These are phyloP conservation scores for Bipolaris zeicola DNA, from an alignment of 2,329 filamentous ascomycete genomes.

Conservation along the genomic window DNA sequence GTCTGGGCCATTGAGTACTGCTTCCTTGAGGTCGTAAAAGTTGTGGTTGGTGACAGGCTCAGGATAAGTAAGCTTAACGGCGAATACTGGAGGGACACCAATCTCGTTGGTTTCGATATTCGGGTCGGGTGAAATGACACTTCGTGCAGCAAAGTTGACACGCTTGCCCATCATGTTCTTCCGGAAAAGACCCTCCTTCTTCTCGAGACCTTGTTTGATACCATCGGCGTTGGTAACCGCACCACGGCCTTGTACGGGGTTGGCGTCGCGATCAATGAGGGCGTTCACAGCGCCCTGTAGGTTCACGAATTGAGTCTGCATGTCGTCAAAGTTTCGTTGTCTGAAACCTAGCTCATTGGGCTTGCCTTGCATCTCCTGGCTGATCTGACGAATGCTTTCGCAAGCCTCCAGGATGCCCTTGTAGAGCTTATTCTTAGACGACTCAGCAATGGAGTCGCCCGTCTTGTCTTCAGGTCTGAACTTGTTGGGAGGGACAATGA, in stretches of 20 bases:
- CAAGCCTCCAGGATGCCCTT: constrained; percentile 81
- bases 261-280: constrained; percentile 88
- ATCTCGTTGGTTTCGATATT: constrained; percentile 99
- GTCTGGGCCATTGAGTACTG: constrained; percentile 91
- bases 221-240: constrained; percentile 84
- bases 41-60: constrained; percentile 98
- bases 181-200: constrained; percentile 96
- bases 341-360: constrained; percentile 50
- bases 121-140: constrained; percentile 96
- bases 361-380: constrained; percentile 66
- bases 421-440: constrained; percentile 86
- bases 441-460: constrained; percentile 82
- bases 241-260: constrained; percentile 77
- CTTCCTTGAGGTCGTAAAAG: constrained; percentile 92
- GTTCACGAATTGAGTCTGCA: constrained; percentile 80
- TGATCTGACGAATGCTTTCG: constrained; percentile 74
- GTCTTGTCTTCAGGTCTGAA: constrained; percentile 87
- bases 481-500: constrained; percentile 90
- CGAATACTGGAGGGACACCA: constrained; percentile 96
- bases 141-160: constrained; percentile 96
- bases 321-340: constrained; percentile 70
- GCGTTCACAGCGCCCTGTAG: constrained; percentile 91
- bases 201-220: constrained; percentile 97
- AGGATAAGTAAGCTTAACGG: constrained; percentile 92
- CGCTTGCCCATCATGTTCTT: constrained; percentile 99